Evolutionary conservation across 257 asterid genomes (phyloP), one percentile per base, ranked within the genome.

Genomic region (Solanum appendiculatum): DNA sequence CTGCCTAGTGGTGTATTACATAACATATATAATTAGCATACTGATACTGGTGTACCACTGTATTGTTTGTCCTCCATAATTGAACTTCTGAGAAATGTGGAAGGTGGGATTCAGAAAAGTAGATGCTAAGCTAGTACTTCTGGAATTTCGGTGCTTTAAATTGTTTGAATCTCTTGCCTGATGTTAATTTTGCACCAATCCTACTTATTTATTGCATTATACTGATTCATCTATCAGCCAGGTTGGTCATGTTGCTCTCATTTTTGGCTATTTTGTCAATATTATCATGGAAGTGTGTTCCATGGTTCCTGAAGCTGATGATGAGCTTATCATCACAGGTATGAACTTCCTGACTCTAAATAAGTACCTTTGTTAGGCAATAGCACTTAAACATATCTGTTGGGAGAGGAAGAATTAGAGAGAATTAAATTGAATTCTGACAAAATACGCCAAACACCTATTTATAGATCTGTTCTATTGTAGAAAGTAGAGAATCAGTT

Each of bases 301-400:
- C 99, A 84, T 97, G 99, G 99, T 95, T 94, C 92, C 93, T 97
- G 91, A 97, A 96, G 93, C 95, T 97, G 90, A 97, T 97, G 99
- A 95, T 95, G 90, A 96, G 99, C 92, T 92, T 97, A 91, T 97
- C 99, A 63, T 96, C 99, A 34, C 99, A 97, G 99, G 99, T 96
- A 88, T 46, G 84, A 46, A 46, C 66, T 46, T 80, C 18, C 66
- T 27, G 23, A 77, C 37, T 46, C 63, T 15, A 18, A 80, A 80
- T 13, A 80, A 46, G 63, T 78, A 2, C 66, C 23, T 46, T 5
- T 80, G 27, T 46, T 46, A 44, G 14, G 18, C 27, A 46, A 80
- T 80, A 80, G 66, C 66, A 44, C 20, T 9, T 80, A 27, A 27
- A 27, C 40, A 46, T 27, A 80, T 27, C 63, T 80, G 25, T 44